Conservation (phyloP, 495 filamentous ascomycete species). For the Stereocaulon alpinum region DNA sequence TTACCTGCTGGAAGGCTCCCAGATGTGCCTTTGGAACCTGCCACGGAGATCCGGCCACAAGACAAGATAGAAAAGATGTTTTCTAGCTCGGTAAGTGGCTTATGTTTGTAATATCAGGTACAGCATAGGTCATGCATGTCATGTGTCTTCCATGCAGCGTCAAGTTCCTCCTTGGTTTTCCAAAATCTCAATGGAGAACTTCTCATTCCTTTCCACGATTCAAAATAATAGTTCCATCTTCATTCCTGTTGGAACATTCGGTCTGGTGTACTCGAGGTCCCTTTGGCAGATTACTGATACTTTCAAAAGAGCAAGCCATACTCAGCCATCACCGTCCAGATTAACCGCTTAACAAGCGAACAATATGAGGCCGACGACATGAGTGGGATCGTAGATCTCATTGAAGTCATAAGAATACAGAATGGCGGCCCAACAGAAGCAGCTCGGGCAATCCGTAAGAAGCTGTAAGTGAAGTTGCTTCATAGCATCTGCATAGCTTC, state of each 20-base stretch:
- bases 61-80: conserved; percentile 16
- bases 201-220: not conserved
- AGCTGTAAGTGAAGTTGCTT: conserved; percentile 51
- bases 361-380: conserved; percentile 83
- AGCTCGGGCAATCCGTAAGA: conserved; percentile 88
- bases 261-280: not conserved
- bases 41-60: not conserved
- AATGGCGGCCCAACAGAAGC: conserved; percentile 80
- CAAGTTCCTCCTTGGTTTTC: no score
- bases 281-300: conserved; percentile 13
- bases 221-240: not conserved
- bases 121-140: no score
- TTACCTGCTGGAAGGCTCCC: not conserved
- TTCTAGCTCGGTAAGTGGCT: conserved; percentile 20
- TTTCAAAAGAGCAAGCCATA: conserved; percentile 74
- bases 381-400: conserved; percentile 82
- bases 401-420: conserved; percentile 89
- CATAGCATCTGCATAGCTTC: not conserved
- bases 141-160: no score
- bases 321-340: conserved; percentile 85
- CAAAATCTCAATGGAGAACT: not conserved
- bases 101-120: not conserved
- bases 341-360: conserved; percentile 85
- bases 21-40: not conserved
- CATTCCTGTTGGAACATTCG: conserved; percentile 4